These are phyloP conservation scores for Botrytis hyacinthi DNA, from an alignment of 2,329 filamentous ascomycete genomes.

Conservation along the genomic window DNA sequence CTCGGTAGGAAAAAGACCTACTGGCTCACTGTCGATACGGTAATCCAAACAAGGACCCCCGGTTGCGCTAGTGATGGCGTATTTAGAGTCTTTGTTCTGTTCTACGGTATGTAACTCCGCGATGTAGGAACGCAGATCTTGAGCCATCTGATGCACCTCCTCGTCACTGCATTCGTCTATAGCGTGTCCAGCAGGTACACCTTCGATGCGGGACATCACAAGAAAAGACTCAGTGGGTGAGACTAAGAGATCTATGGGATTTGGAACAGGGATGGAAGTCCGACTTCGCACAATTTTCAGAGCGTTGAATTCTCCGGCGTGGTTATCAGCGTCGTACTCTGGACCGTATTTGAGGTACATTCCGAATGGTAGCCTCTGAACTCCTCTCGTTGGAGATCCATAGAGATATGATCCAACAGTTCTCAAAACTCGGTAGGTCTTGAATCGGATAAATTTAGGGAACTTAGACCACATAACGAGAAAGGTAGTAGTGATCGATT, in stretches of 20 bases:
- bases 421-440: not conserved
- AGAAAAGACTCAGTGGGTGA: not conserved
- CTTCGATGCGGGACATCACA: not conserved
- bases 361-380: not conserved
- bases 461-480: not conserved
- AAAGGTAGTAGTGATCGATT: not conserved
- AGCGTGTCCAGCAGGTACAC: not conserved
- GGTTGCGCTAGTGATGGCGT: not conserved
- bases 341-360: constrained; percentile 1
- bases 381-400: not conserved
- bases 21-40: not conserved
- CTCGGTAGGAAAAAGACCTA: not conserved
- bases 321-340: not conserved
- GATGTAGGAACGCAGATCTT: not conserved
- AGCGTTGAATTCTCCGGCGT: not conserved
- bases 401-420: not conserved
- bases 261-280: not conserved
- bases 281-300: not conserved
- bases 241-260: not conserved
- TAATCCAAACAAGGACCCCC: not conserved
- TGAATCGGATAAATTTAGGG: not conserved
- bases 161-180: not conserved
- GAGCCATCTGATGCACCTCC: not conserved
- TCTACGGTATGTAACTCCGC: not conserved
- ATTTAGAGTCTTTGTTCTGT: not conserved